Base-by-base conservation (phyloP, 495 filamentous ascomycete species). In the Aspergillus asperescens region DNA sequence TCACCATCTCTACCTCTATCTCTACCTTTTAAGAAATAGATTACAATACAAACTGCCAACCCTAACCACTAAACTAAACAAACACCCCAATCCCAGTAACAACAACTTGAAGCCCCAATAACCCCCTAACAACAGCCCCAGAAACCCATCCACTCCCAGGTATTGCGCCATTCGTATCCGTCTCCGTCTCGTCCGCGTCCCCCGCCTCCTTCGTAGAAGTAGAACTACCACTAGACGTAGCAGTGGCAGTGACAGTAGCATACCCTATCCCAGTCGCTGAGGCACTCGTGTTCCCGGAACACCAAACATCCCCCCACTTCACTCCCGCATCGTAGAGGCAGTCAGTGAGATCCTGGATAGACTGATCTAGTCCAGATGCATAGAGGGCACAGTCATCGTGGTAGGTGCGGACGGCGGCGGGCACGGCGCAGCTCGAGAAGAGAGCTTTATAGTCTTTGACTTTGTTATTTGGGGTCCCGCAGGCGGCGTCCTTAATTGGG, bases 351-450 rank as follows among this genome's bases (percentile, higher is more conserved):
- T 56, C 49, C 29, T 63, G 57, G n/a, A 60, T 43, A 12, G 61
- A 46, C 32, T 62, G 59, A 32, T 53, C 56, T 1, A 62, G 39
- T 9, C 56, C 56, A 1, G 52, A 57, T 44, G 45, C 53, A 46
- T 65, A 50, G 56, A 70, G 42, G 66, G 75, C 52, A 62, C 76
- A 4, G 72, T 74, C 45, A 64, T 77, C 16, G 9, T 28, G 4
- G 25, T 28, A 28, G 5, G 25, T 28, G 4, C 25, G 40, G 7
- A 42, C 40, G 22, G 40, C 45, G n/a, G 23, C 47, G 3, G 47
- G 47, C 13, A 12, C 13, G 4, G 47, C 47, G 35, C 47, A 50
- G 22, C 15, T 10, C 15, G 40, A 34, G 23, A 50, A 40, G 18
- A n/a, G 5, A 20, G 32, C 18, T 20, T 27, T 29, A 35, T 50